phyloP scores from a whole-genome alignment of 306 rosid genomes.

The Oemleria cerasiformis region DNA sequence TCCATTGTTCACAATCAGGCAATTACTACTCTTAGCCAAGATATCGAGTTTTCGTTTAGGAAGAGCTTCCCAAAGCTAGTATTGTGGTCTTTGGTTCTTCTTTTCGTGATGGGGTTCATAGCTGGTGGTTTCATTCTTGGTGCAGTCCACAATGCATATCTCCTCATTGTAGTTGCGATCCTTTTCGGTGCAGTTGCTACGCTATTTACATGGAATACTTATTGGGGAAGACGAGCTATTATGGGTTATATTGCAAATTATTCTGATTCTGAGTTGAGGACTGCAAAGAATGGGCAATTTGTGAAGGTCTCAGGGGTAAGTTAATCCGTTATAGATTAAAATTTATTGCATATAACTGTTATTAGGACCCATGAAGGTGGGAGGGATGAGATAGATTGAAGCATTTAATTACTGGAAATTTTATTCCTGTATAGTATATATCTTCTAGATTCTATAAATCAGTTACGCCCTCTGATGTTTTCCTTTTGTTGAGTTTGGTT shows the following conservation, averaged over 20 bases:
- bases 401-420: neutral
- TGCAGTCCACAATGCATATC: constrained; percentile 86
- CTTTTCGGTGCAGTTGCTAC: constrained; percentile 73
- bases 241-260: constrained; percentile 67
- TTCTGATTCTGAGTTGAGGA: constrained; percentile 94
- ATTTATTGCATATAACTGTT: constrained; percentile 5
- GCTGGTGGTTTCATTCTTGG: constrained; percentile 99
- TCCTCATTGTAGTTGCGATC: constrained; percentile 80
- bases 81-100: constrained; percentile 88
- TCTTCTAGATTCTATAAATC: constrained; percentile 2
- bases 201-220: constrained; percentile 87
- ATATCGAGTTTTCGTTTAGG: constrained; percentile 70
- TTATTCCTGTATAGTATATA: neutral
- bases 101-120: constrained; percentile 92
- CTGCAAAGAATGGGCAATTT: constrained; percentile 93
- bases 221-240: constrained; percentile 84
- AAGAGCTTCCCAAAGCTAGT: constrained; percentile 86
- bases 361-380: neutral
- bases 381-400: neutral
- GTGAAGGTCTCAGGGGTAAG: constrained; percentile 99
- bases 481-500: neutral
- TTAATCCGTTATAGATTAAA: constrained; percentile 17
- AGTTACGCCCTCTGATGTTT: neutral
- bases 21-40: constrained; percentile 72
- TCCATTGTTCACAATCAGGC: constrained; percentile 69